Percentiles rank a stretch among this genome's conserved stretches.
These are phyloP conservation scores for Teratosphaeria nubilosa DNA, from an alignment of 2,329 filamentous ascomycete genomes.

Conservation along the genomic window DNA sequence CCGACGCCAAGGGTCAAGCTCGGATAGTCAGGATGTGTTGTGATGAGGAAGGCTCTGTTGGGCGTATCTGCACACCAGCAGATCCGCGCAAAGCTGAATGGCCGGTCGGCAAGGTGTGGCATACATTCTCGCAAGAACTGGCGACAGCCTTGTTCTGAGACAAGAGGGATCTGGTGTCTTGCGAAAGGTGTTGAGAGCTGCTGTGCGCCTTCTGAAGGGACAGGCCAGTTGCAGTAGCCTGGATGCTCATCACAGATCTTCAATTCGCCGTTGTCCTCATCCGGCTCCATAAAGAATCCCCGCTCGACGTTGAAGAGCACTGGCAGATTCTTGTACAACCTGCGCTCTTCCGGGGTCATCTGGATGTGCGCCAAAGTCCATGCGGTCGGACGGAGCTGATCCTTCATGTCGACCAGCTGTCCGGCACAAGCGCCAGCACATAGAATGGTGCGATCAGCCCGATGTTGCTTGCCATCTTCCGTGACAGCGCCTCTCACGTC, in stretches of 20 bases:
- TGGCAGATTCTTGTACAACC: slow-evolving; percentile 38
- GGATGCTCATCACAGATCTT: slow-evolving; percentile 49
- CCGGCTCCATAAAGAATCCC: slow-evolving; percentile 42
- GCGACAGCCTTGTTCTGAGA: slow-evolving; percentile 38
- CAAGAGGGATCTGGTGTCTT: slow-evolving; percentile 38
- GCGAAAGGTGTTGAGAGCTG: slow-evolving; percentile 32
- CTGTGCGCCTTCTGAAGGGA: slow-evolving; percentile 17
- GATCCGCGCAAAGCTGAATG: slow-evolving; percentile 42
- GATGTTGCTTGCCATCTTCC: slow-evolving; percentile 31
- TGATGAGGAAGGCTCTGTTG: slow-evolving; percentile 45
- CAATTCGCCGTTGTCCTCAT: slow-evolving; percentile 35
- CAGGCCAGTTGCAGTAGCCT: slow-evolving; percentile 43
- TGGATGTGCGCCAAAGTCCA: slow-evolving; percentile 45
- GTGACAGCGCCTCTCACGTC: slow-evolving; percentile 36
- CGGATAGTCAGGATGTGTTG: slow-evolving; percentile 35
- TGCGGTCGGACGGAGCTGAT: slow-evolving; percentile 44
- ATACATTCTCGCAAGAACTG: slow-evolving; percentile 42
- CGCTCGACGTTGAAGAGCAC: slow-evolving; percentile 41
- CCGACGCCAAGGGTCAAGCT: slow-evolving; percentile 41
- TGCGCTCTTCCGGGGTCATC: slow-evolving; percentile 37
- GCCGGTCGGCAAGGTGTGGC: slow-evolving; percentile 42
- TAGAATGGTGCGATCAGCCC: slow-evolving; percentile 38
- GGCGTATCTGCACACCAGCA: slow-evolving; percentile 50
- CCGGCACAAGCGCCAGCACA: slow-evolving; percentile 41
- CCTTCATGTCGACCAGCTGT: slow-evolving; percentile 39